Base-by-base conservation (phyloP, 768 basidiomycete species). In the Gyrodon lividus region DNA sequence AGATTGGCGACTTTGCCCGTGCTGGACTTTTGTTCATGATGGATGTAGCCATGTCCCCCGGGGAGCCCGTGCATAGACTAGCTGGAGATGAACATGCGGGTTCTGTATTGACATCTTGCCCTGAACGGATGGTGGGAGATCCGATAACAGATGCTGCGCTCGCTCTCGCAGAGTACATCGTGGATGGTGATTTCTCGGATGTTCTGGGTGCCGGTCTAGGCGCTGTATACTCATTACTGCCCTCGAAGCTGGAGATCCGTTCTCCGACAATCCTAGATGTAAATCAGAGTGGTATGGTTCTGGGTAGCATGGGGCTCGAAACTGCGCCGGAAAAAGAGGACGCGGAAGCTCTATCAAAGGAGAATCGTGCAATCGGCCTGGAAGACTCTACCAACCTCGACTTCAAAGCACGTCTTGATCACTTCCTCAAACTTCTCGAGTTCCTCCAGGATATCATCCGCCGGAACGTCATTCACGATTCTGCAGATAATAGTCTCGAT, bases 101-200 rank as follows among this genome's bases (percentile, higher is more conserved):
- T 5, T 61, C 66, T 16, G 50, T 62, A 5, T 57, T 71, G 4
- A 59, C 61, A 4, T 43, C 61, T 17, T 60, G 61, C n/a, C 54
- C 50, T 4, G 57, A 62, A 20, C 46, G 57, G 8, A 17, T 22
- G 2, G 22, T 41, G 19, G 57, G 66, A 17, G 92, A 96, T 64
- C 86, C 93, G 3, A 80, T 92, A 37, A 82, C 81, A 26, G 92
- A 94, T 63, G 91, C 92, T 1, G 88, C 89, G 1, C 75, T 95
- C 38, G 89, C 91, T 7, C 74, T 98, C 34, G 92, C 92, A 17
- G 92, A 95, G 64, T 97, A 92, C 65, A 90, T 98, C 46, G 79
- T 97, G 16, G 92, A 96, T 62, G 92, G 94, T n/a, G 96, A 98
- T 69, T 96, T 97, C 67, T 92, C 93, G n/a, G 94, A 98, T 57